Conservation (phyloP, 495 filamentous ascomycete species). For the Neurospora sp. region DNA sequence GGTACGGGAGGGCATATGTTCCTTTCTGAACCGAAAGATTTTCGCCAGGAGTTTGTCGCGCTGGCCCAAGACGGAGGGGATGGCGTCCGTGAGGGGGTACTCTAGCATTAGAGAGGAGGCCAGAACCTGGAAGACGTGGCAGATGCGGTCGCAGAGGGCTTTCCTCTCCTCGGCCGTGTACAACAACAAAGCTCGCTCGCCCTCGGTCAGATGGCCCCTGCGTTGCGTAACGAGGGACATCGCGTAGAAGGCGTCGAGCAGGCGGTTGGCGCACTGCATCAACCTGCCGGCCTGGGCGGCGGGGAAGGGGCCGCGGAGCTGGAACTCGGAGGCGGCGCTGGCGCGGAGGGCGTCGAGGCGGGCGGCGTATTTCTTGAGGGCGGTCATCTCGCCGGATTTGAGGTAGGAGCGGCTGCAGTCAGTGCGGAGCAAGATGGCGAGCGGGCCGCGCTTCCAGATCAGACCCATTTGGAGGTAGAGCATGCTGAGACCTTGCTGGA, state of each 20-base stretch:
- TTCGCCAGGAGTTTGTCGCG: slow-evolving; percentile 81
- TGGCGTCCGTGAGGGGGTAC: slow-evolving; percentile 77
- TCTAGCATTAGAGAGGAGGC: slow-evolving; percentile 88
- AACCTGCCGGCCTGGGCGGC: slow-evolving; percentile 57
- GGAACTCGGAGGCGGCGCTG: slow-evolving; percentile 72
- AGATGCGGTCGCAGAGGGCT: slow-evolving; percentile 74
- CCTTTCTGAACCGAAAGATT: slow-evolving; percentile 73
- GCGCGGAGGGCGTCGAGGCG: slow-evolving; percentile 61
- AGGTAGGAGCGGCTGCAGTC: slow-evolving; percentile 56
- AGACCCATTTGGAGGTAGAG: slow-evolving; percentile 92
- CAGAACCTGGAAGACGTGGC: slow-evolving; percentile 87
- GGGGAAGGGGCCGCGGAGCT: slow-evolving; percentile 77
- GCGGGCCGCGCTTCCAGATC: slow-evolving; percentile 92
- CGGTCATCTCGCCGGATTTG: slow-evolving; percentile 70
- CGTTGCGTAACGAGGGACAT: slow-evolving; percentile 90
- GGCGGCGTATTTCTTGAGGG: slow-evolving; percentile 46
- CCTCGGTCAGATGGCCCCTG: slow-evolving; percentile 61
- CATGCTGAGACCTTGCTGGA: slow-evolving; percentile 75
- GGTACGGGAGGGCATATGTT: slow-evolving; percentile 34
- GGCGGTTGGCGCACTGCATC: slow-evolving; percentile 64
- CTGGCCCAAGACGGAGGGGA: slow-evolving; percentile 71
- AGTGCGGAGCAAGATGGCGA: slow-evolving; percentile 55
- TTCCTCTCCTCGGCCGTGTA: slow-evolving; percentile 72
- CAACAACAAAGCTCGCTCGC: slow-evolving; percentile 66
- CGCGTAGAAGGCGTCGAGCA: slow-evolving; percentile 87